phyloP scores from a whole-genome alignment of 805 yeast genomes.

The Cyberlindnera maritima region DNA sequence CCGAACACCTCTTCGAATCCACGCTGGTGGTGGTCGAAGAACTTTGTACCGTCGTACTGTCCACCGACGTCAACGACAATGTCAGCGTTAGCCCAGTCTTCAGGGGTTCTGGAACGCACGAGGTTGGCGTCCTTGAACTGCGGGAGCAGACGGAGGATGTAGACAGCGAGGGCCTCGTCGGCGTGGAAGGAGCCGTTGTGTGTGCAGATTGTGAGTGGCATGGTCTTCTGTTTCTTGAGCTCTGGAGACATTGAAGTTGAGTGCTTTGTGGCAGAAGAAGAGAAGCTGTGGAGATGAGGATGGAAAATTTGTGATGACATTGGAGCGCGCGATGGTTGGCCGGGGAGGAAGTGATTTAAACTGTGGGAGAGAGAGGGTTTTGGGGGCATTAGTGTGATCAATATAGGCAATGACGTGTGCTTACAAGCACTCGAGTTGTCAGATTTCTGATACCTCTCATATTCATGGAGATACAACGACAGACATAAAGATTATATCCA shows the following conservation, averaged over 20 bases:
- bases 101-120: conserved; percentile 81
- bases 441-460: too few relatives aligned
- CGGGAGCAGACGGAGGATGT: conserved; percentile 72
- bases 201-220: conserved; percentile 69
- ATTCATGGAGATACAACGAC: too few relatives aligned
- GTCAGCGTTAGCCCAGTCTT: conserved; percentile 81
- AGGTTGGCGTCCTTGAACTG: conserved; percentile 62
- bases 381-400: too few relatives aligned
- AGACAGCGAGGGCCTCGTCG: conserved; percentile 93
- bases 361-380: background rate
- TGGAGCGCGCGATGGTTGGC: conserved; percentile 9
- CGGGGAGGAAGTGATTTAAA: background rate
- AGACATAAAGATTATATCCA: too few relatives aligned
- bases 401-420: too few relatives aligned
- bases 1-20: conserved; percentile 79
- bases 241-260: conserved; percentile 8
- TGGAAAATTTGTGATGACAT: conserved; percentile 10
- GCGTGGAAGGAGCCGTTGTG: conserved; percentile 96
- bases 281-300: background rate
- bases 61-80: conserved; percentile 96
- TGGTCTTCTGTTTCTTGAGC: conserved; percentile 30
- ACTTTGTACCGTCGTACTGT: conserved; percentile 79
- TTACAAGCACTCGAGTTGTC: too few relatives aligned
- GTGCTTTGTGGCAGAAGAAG: background rate
- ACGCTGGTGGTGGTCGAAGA: conserved; percentile 95